Base-by-base conservation (phyloP, 1,139 yeast species). In the Eremothecium cymbalariae region DNA sequence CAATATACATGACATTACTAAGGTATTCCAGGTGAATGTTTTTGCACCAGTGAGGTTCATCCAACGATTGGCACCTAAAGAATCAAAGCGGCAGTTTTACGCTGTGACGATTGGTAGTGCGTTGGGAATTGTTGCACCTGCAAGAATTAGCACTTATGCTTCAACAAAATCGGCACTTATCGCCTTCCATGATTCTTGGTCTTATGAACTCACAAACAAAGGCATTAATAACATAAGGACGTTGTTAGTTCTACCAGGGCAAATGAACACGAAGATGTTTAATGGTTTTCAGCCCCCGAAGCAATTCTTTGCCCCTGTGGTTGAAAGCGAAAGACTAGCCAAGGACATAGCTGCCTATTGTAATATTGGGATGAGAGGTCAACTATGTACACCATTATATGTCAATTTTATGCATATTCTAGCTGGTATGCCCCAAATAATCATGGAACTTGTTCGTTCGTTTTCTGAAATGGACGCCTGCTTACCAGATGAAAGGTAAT, bases 121-220 rank as follows among this genome's bases (percentile, higher is more conserved):
- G 0, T 57, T 85, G 18, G 94, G 94, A 0, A 61, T 70, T 4
- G 62, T 82, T 13, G 80, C 88, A 0, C 94, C 95, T 0, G 69
- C 70, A 8, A 72, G 75, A 44, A 67, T 81, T 8, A 70, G 85
- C 2, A 52, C 72, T 2, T 81, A 79, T 51, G 68, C 84, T 0
- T 77, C 81, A 0, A 64, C 84, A 8, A 82, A 82, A 50, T 76
- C 84, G 1, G 74, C 84, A 0, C 45, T 71, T 13, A 64, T 70
- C 5, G 74, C 76, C 44, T 50, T 75, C 2, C 79, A 77, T 44
- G 84, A 79, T 41, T 68, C 81, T 0, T 49, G 77, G 29, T 52
- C 68, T 1, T 68, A 66, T 38, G 93, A 81, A 47, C 38, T 67
- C 11, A 42, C 45, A 1, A 44, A 45, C 8, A 48, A 50, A 1